phyloP scores from a whole-genome alignment of 257 asterid species.

The Fraxinus anomala region DNA sequence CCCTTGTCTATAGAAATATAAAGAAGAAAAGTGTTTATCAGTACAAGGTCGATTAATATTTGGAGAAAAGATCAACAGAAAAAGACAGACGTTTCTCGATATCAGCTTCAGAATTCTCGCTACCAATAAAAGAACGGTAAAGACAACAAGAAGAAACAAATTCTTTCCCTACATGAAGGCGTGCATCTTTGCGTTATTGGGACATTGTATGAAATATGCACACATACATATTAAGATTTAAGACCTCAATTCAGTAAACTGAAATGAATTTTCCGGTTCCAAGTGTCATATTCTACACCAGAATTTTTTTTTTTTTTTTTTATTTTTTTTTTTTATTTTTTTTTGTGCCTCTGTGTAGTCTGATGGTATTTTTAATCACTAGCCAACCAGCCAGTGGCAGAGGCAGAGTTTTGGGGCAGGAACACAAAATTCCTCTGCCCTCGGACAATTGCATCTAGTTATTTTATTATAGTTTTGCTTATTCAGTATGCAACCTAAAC shows the following conservation, averaged over 20 bases:
- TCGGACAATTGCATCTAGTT: too few species aligned
- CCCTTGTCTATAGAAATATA: background rate
- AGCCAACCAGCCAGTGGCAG: too few species aligned
- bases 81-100: too few species aligned
- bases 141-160: background rate
- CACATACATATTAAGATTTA: too few species aligned
- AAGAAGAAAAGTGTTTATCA: background rate
- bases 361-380: too few species aligned
- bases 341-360: too few species aligned
- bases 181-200: background rate
- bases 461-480: too few species aligned
- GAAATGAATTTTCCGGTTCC: background rate
- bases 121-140: background rate
- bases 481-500: too few species aligned
- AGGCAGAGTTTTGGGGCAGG: too few species aligned
- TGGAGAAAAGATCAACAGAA: background rate
- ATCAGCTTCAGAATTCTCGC: background rate
- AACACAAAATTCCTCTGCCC: too few species aligned
- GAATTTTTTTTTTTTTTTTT: too few species aligned
- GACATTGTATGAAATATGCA: background rate
- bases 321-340: too few species aligned
- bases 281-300: background rate
- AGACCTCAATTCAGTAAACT: background rate
- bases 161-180: background rate
- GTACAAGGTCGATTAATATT: background rate